Conservation (phyloP, 768 basidiomycete species). For the Pisolithus orientalis region DNA sequence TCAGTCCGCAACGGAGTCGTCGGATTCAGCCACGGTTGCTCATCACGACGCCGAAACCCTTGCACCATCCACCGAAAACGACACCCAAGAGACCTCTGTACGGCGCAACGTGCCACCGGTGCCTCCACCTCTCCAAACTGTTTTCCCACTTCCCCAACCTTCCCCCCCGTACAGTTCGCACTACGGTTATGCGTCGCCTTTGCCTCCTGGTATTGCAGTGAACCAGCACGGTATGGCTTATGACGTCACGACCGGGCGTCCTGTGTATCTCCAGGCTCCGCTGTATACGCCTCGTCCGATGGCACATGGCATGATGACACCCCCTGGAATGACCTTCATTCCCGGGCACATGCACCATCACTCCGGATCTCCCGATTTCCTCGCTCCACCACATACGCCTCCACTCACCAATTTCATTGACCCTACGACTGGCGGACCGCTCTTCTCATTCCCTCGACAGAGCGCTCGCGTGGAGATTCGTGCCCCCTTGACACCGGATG, state of each 20-base stretch:
- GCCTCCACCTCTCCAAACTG: slow-evolving; percentile 39
- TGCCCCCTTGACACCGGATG: slow-evolving; percentile 30
- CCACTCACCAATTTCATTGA: slow-evolving; percentile 61
- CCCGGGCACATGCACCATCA: slow-evolving; percentile 60
- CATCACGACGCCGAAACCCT: slow-evolving; percentile 23
- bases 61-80: slow-evolving; percentile 25
- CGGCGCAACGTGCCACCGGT: slow-evolving; percentile 30
- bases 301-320: slow-evolving; percentile 48
- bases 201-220: slow-evolving; percentile 69
- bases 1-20: slow-evolving; percentile 4
- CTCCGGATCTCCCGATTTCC: slow-evolving; percentile 57
- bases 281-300: slow-evolving; percentile 67
- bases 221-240: slow-evolving; percentile 76
- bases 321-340: slow-evolving; percentile 45
- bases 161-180: slow-evolving; percentile 66
- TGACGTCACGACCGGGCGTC: slow-evolving; percentile 76
- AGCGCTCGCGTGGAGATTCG: slow-evolving; percentile 71
- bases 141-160: slow-evolving; percentile 33
- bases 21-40: slow-evolving; percentile 18
- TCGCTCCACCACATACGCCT: slow-evolving; percentile 53
- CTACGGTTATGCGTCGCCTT: slow-evolving; percentile 48
- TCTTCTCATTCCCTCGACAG: slow-evolving; percentile 70
- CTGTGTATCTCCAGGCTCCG: slow-evolving; percentile 63
- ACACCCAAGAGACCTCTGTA: slow-evolving; percentile 15
- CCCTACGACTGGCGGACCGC: slow-evolving; percentile 57